Conservation (phyloP, 2,329 filamentous ascomycete species). For the Fonsecaea nubica region DNA sequence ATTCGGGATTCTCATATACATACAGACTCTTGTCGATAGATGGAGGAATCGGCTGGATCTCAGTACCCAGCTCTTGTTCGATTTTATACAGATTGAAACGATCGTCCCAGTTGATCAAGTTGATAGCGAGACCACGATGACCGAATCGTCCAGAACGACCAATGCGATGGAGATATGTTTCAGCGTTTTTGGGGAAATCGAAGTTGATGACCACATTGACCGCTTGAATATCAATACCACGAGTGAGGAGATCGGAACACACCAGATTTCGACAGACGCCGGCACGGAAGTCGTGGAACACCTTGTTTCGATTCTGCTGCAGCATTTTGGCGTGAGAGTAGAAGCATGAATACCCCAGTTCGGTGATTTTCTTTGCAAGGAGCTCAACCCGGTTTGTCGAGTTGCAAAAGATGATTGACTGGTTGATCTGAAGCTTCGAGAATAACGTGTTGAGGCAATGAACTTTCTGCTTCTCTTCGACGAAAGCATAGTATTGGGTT, state of each 20-base stretch:
- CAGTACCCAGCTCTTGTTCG: conserved; percentile 93
- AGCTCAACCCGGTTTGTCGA: conserved; percentile 98
- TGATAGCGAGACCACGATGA: conserved; percentile 95
- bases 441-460: conserved; percentile 99
- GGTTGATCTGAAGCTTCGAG: conserved; percentile 98
- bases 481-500: conserved; percentile 98
- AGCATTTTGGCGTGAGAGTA: conserved; percentile 99
- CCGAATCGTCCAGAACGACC: conserved; percentile 97
- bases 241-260: conserved; percentile 94
- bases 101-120: conserved; percentile 99
- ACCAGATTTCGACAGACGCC: conserved; percentile 97
- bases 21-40: conserved; percentile 98
- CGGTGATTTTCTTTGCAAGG: conserved; percentile 98
- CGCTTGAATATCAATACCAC: conserved; percentile 98
- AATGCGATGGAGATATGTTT: conserved; percentile 98
- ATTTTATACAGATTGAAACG: conserved; percentile 99
- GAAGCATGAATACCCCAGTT: conserved; percentile 98
- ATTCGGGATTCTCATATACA: conserved; percentile 96
- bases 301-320: conserved; percentile 93
- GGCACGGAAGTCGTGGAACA: conserved; percentile 99
- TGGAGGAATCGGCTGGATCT: conserved; percentile 94
- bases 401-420: conserved; percentile 99
- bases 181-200: conserved; percentile 98
- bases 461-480: conserved; percentile 99
- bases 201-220: conserved; percentile 99